phyloP scores from a whole-genome alignment of 805 yeast genomes.

The Kazachstania taianensis region DNA sequence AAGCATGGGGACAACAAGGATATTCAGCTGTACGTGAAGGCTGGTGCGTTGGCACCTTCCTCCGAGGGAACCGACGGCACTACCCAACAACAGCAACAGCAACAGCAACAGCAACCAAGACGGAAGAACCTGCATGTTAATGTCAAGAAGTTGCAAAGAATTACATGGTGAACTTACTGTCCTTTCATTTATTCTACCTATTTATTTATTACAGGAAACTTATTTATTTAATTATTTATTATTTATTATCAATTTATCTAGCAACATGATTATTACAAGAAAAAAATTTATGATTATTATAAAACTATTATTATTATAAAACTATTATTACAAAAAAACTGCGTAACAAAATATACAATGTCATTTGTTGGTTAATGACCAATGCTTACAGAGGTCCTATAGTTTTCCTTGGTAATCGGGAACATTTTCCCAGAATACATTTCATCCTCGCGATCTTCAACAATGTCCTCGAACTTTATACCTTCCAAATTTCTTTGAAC shows the following conservation, averaged over 20 bases:
- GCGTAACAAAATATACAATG: no score
- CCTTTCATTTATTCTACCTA: no score
- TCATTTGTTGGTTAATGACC: no score
- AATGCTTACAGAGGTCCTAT: slow-evolving; percentile 10
- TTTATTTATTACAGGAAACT: no score
- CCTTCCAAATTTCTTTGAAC: slow-evolving; percentile 57
- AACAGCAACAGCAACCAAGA: slow-evolving; percentile 2
- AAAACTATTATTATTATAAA: no score
- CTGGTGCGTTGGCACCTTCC: slow-evolving; percentile 10
- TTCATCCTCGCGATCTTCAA: slow-evolving; percentile 31
- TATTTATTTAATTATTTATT: no score
- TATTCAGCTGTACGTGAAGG: slow-evolving; percentile 21
- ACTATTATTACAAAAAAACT: no score
- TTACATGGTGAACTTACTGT: slow-evolving; percentile 27
- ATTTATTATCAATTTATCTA: no score
- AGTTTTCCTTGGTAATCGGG: slow-evolving; percentile 18
- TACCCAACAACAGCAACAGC: neutral
- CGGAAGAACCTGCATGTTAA: slow-evolving; percentile 23
- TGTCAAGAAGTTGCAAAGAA: slow-evolving; percentile 24
- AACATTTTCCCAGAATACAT: slow-evolving; percentile 27
- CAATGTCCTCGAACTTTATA: slow-evolving; percentile 37
- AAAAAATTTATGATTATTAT: neutral
- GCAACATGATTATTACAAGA: no score
- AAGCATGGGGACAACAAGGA: slow-evolving; percentile 52
- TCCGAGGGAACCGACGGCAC: neutral